phyloP scores from a whole-genome alignment of 169 alveolate genomes.

The Fabrea salina region DNA sequence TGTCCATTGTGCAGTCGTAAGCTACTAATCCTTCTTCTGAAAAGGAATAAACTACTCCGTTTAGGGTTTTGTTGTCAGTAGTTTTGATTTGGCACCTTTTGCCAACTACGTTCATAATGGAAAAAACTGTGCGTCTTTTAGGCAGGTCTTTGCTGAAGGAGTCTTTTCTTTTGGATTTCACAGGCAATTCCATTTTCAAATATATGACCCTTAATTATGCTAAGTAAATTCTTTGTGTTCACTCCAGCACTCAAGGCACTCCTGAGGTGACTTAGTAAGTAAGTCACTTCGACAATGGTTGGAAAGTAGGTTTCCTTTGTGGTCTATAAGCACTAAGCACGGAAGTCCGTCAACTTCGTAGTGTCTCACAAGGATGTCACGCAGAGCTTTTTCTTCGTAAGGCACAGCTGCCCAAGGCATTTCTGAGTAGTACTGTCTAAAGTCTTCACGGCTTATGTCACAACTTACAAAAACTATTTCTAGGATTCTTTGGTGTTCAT shows the following conservation, averaged over 20 bases:
- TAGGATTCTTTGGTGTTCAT: constrained; percentile 32
- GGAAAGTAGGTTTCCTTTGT: not conserved
- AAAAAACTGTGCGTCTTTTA: no score
- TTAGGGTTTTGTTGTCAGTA: no score
- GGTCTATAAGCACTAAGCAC: constrained; percentile 1
- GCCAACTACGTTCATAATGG: no score
- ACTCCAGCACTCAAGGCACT: not conserved
- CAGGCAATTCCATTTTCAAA: no score
- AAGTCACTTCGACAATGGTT: not conserved
- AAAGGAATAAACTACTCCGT: no score
- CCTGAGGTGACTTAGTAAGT: not conserved
- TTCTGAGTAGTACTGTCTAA: constrained; percentile 56
- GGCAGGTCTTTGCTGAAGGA: no score
- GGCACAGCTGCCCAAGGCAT: constrained; percentile 80
- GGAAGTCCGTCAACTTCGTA: constrained; percentile 38
- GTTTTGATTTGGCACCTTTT: no score
- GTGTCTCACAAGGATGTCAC: constrained; percentile 18
- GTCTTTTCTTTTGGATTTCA: no score
- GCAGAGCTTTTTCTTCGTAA: constrained; percentile 46
- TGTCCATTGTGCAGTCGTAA: no score
- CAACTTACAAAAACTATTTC: constrained; percentile 56
- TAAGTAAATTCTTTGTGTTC: no score
- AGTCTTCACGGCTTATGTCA: constrained; percentile 58
- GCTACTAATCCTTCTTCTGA: no score
- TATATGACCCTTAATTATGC: no score